Evolutionary conservation across 1,284 basidiomycete genomes (phyloP).

Genomic region (Anthracocystis setariae): DNA sequence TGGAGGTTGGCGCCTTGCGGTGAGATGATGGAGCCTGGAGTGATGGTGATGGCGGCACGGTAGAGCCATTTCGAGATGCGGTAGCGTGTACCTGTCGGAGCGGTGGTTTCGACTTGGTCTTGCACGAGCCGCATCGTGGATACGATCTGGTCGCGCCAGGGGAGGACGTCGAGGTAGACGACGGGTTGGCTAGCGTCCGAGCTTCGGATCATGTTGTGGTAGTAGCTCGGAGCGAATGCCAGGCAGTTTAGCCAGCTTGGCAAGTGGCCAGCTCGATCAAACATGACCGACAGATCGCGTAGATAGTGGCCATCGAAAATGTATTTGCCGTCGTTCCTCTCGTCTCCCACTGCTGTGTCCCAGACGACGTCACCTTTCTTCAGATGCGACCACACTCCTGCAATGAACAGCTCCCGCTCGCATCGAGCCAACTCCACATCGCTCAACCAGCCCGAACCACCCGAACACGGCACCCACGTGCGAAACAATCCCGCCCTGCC

Average conservation of each 20-base stretch:
- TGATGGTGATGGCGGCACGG: constrained; percentile 62
- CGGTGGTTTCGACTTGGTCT: constrained; percentile 67
- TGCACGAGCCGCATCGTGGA: constrained; percentile 66
- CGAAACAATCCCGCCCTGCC: constrained; percentile 68
- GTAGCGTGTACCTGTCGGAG: constrained; percentile 66
- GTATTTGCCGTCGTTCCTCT: constrained; percentile 61
- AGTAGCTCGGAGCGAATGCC: constrained; percentile 67
- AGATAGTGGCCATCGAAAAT: constrained; percentile 68
- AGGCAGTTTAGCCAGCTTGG: constrained; percentile 68
- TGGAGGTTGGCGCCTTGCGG: constrained; percentile 48
- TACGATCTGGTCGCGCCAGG: constrained; percentile 66
- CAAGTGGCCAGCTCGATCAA: constrained; percentile 68
- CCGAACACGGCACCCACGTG: constrained; percentile 68
- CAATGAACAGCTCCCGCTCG: constrained; percentile 65
- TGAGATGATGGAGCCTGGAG: constrained; percentile 48
- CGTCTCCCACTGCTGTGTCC: constrained; percentile 66
- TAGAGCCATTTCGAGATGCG: constrained; percentile 69
- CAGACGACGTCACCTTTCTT: constrained; percentile 68
- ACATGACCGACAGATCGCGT: constrained; percentile 64
- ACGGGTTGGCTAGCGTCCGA: constrained; percentile 51
- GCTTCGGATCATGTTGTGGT: constrained; percentile 67
- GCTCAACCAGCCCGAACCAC: constrained; percentile 49
- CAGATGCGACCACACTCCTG: constrained; percentile 65
- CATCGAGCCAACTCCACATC: constrained; percentile 59
- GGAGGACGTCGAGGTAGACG: constrained; percentile 63